Conservation (phyloP, 2,329 filamentous ascomycete species). For the Diplodia sapinea region DNA sequence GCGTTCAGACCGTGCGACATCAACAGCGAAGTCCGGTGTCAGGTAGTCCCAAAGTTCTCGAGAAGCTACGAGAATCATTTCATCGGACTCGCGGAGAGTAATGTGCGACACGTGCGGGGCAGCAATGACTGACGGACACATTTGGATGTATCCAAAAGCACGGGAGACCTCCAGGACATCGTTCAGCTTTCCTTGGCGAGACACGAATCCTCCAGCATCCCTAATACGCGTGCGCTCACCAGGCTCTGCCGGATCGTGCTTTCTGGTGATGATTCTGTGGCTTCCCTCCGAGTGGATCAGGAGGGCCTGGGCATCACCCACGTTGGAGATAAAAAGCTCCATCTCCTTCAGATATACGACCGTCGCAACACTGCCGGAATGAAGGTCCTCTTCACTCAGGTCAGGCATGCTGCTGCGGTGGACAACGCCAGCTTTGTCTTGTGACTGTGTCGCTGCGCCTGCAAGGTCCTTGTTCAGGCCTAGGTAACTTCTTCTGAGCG, state of each 20-base stretch:
- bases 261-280: conserved; percentile 81
- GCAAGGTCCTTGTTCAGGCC: conserved; percentile 93
- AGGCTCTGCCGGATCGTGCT: conserved; percentile 90
- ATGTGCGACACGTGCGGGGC: conserved; percentile 82
- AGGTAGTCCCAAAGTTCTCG: conserved; percentile 96
- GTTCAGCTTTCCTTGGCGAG: conserved; percentile 90
- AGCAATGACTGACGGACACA: conserved; percentile 92
- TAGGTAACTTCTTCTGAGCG: conserved; percentile 83
- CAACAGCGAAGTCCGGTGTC: conserved; percentile 85
- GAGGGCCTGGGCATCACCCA: conserved; percentile 95
- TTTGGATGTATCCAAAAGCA: conserved; percentile 91
- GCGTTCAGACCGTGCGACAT: conserved; percentile 85
- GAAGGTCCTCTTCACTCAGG: conserved; percentile 85
- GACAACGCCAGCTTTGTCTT: conserved; percentile 55
- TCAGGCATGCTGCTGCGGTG: conserved; percentile 79
- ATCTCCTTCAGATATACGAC: conserved; percentile 88
- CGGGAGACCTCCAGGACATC: conserved; percentile 89
- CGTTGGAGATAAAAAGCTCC: conserved; percentile 92
- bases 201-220: conserved; percentile 94
- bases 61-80: conserved; percentile 90
- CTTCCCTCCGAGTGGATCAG: conserved; percentile 87
- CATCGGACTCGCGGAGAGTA: conserved; percentile 83
- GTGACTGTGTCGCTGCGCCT: conserved; percentile 77
- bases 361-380: conserved; percentile 88
- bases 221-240: conserved; percentile 86